Percentiles rank a stretch among this genome's conserved stretches.
Conservation (phyloP, 148 eudicot species). For the Nepenthes gracilis region DNA sequence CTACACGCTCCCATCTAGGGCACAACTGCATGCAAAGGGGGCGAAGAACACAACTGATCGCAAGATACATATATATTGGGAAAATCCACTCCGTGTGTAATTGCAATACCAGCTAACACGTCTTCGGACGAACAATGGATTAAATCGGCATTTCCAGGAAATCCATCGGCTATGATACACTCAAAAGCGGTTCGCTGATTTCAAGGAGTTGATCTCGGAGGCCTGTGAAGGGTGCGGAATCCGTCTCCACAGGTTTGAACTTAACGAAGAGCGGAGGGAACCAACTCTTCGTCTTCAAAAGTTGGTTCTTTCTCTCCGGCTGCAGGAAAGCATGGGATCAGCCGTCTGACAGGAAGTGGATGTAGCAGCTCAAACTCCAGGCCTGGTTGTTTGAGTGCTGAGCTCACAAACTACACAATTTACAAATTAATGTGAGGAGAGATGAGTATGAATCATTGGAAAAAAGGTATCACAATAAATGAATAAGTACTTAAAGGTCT, state of each 20-base stretch:
- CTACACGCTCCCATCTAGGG: too few relatives aligned
- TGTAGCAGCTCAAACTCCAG: constrained; percentile 80
- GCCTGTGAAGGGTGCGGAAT: constrained; percentile 65
- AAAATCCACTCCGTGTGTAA: too few relatives aligned
- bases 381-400: constrained; percentile 61
- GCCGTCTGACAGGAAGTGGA: constrained; percentile 54
- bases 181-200: constrained; percentile 58
- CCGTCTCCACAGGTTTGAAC: constrained; percentile 76
- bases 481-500: neutral
- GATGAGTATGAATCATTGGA: neutral
- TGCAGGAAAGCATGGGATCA: constrained; percentile 68
- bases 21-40: too few relatives aligned
- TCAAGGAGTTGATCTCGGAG: constrained; percentile 76
- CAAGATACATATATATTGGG: too few relatives aligned
- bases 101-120: too few relatives aligned
- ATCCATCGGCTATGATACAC: constrained; percentile 6
- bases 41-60: too few relatives aligned
- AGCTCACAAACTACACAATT: constrained; percentile 50
- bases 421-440: neutral
- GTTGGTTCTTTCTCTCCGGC: constrained; percentile 39
- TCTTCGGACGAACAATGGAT: too few relatives aligned
- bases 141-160: neutral
- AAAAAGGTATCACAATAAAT: neutral
- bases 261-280: constrained; percentile 82
- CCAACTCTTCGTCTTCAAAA: constrained; percentile 72